phyloP scores from a whole-genome alignment of 2,329 filamentous ascomycete genomes.

The Neonectria hederae region DNA sequence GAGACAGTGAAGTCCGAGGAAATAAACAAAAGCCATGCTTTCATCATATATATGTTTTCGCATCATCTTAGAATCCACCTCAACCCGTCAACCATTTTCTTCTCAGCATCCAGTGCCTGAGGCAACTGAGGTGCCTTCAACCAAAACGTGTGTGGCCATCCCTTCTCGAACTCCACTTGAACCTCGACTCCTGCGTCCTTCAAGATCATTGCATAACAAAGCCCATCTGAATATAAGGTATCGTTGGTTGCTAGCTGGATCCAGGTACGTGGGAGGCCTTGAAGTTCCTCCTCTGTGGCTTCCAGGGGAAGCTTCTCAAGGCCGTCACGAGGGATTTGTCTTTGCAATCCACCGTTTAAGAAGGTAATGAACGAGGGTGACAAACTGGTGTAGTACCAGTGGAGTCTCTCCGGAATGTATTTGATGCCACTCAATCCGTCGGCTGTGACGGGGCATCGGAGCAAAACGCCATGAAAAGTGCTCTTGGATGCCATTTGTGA shows the following conservation, averaged over 20 bases:
- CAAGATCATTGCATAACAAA: conserved; percentile 58
- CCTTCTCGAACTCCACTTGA: conserved; percentile 53
- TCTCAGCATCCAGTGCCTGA: conserved; percentile 53
- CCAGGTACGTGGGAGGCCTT: conserved; percentile 53
- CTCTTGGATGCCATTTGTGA: conserved; percentile 45
- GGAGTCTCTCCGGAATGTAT: conserved; percentile 50
- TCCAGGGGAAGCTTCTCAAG: conserved; percentile 55
- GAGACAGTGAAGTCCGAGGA: neutral
- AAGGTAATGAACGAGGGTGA: conserved; percentile 50
- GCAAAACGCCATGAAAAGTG: conserved; percentile 52
- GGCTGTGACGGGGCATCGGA: conserved; percentile 60
- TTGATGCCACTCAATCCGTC: conserved; percentile 51
- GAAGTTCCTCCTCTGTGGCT: conserved; percentile 41
- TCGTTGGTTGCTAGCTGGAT: conserved; percentile 62
- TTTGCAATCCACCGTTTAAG: conserved; percentile 46
- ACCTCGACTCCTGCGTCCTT: conserved; percentile 52
- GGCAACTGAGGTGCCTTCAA: conserved; percentile 54
- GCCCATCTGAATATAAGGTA: conserved; percentile 60
- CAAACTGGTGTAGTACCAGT: conserved; percentile 51
- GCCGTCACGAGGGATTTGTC: conserved; percentile 51
- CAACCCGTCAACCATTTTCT: conserved; percentile 53
- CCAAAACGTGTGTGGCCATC: conserved; percentile 65
- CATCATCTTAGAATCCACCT: conserved; percentile 48
- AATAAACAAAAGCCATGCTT: neutral
- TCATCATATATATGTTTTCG: neutral